A percentile compares a stretch with the other conserved stretches of the same genome.
Conservation (phyloP, 371 early-diverging fungal species). For the Choanephora cucurbitarum region DNA sequence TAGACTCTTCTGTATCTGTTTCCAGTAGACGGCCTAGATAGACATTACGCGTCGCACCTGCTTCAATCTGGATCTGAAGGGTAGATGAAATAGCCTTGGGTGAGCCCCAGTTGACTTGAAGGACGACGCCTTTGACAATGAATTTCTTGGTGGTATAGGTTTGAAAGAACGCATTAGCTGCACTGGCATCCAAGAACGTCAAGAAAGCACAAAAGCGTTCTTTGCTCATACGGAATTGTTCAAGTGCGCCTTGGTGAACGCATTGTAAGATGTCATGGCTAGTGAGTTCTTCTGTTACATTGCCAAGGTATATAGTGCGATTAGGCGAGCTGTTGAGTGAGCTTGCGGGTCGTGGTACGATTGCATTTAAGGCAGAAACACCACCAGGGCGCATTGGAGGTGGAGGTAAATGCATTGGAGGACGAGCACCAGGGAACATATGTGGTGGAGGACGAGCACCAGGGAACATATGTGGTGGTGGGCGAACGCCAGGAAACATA, state of each 20-base stretch:
- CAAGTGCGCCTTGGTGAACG: constrained; percentile 74
- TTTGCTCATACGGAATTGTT: constrained; percentile 62
- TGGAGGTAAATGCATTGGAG: no score
- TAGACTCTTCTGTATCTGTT: constrained; percentile 43
- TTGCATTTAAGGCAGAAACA: constrained; percentile 14
- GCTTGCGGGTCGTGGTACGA: no score
- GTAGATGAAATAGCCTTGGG: constrained; percentile 46
- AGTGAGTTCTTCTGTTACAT: constrained; percentile 57
- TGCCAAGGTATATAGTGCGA: constrained; percentile 81
- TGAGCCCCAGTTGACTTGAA: constrained; percentile 78
- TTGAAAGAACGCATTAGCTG: constrained; percentile 58
- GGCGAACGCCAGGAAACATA: no score
- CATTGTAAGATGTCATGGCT: constrained; percentile 70
- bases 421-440: no score
- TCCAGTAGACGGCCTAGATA: constrained; percentile 72
- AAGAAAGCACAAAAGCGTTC: constrained; percentile 80
- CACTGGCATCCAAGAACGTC: constrained; percentile 68
- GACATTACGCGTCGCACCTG: constrained; percentile 75
- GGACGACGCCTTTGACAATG: constrained; percentile 45
- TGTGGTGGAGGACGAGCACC: no score
- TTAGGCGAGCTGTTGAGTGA: constrained; percentile 28
- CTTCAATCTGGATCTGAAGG: constrained; percentile 25
- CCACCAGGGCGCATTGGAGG: constrained; percentile 8
- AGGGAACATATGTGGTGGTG: no score
- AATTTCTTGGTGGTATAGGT: constrained; percentile 42